Base-by-base conservation (phyloP, 345 rosid genomes). In the Eucalyptus marginata region DNA sequence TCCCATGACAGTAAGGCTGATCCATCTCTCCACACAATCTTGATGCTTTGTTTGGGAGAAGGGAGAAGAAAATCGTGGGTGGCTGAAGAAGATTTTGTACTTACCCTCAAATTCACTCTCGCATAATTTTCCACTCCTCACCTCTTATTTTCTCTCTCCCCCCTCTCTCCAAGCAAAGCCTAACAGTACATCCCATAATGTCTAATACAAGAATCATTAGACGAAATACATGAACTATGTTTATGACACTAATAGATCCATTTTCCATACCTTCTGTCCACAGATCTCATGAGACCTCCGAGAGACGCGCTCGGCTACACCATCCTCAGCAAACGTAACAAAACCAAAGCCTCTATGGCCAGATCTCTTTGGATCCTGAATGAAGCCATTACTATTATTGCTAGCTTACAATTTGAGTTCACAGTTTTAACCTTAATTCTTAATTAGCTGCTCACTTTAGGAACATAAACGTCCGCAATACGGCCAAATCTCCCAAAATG, bases 261-360 rank as follows among this genome's bases (percentile, higher is more conserved):
- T 36, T 76, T 76, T 40, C 83, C 83, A 64, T 94, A 98, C 99
- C 99, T 95, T 97, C 87, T 98, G 99, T 89, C 99, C 99, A 93
- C 99, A 96, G 89, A 97, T 96, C 93, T 98, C 98, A 86, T 97
- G 99, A 90, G 99, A 90, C 90, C 99, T 96, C 86, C 97, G 94
- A 51, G 99, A 91, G 80, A 96, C 99, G 87, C 98, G 98, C 86
- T 97, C 99, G 85, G 99, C 99, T 46, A 96, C 97, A 80, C 97
- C 99, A 43, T 98, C 97, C 85, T 97, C 99, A 24, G 96, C 96
- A 91, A 98, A 98, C 16, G 99, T 97, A 47, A 97, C 99, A 88
- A 98, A 97, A 88, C 99, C 99, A 84, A 97, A 98, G 51, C 99
- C 99, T 91, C 99, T 96, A 88, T 97, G 99, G 49, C 99, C 99